Base-by-base conservation (phyloP, 2,329 filamentous ascomycete genomes). In the Pestalotiopsis sp. region DNA sequence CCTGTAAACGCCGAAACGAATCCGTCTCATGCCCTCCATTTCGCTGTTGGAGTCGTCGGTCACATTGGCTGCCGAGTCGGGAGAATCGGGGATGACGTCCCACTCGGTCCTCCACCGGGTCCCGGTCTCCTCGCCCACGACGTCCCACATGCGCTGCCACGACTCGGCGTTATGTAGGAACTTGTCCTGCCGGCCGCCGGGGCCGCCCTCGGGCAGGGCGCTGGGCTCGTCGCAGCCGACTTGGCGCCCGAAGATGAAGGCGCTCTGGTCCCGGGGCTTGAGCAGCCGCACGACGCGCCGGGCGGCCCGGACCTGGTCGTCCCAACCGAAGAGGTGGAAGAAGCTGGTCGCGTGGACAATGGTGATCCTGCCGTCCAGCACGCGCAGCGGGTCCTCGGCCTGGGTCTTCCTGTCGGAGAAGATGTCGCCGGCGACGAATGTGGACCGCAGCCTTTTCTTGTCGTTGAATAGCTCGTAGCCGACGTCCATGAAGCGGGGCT, bases 91-190 rank as follows among this genome's bases (percentile, higher is more conserved):
- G 27, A 67, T 60, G 14, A 59, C 31, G n/a, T 84, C 80, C 65
- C 85, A 72, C 62, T 83, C 79, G 1, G 86, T 83, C 65, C 79
- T 77, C 87, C 87, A 89, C 56, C 73, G 74, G 1, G 86, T 88
- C 27, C 79, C 80, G 0, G 86, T 88, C 66, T 83, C 74, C 39
- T 69, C 70, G 9, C 85, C 85, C 31, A 88, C 82, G 69, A 87
- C 83, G 66, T 86, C 80, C 87, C 87, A 90, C 27, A 90, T 77
- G 45, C 73, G 73, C 72, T 85, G 83, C 77, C 88, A 89, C 68
- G 82, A 86, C 7, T 77, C 74, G 41, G 81, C 78, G 70, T 86
- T 81, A 73, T 89, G 86, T 1, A 86, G 75, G 70, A 83, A 88
- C 79, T 77, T 20, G 77, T 78, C 25, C 31, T 36, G 31, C 31